Evolutionary conservation across 2,329 filamentous ascomycete genomes (phyloP), one percentile per base, ranked within the genome.

Genomic region (Penicillium sp.): DNA sequence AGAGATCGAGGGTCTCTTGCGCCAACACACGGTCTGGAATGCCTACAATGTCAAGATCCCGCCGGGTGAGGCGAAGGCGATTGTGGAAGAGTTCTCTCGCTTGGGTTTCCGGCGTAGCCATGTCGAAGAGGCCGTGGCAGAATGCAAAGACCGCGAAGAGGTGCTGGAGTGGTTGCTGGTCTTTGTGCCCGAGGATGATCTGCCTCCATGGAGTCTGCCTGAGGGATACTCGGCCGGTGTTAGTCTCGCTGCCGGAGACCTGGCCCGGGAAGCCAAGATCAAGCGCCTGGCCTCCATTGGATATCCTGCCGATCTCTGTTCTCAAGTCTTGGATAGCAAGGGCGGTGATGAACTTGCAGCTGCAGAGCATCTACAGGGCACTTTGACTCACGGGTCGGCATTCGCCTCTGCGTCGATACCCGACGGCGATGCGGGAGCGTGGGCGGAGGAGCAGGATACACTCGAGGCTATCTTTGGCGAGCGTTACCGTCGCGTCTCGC

Each of bases 91-190:
- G 61, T 79, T 97, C 31, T 78, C 78, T 20, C 80, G 77, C n/a
- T 78, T 95, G 44, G 91, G 89, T 0, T 98, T 98, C 68, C 84
- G 92, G n/a, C 79, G 78, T 61, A 95, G 87, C 62, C 93, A 98
- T 65, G 82, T 91, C 35, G 84, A 95, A 64, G 93, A 98, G 72
- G 92, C 93, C 7, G 82, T 88, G 1, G 83, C 83, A 39, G 83
- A 91, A 62, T 96, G 91, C 74, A 95, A 92, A 68, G 90, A 95
- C 66, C 81, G 87, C 27, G 91, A 96, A 66, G 93, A 98, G 71
- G 86, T 89, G 13, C 78, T 98, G 2, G 92, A 97, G 68, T 98
- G 93, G 93, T 79, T 98, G 13, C 79, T 98, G 42, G 91, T 97
- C 44, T 92, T 98, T 70, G 90, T 98, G 2, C 93, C 93, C 1